A percentile compares a stretch with the other conserved stretches of the same genome.
These are phyloP conservation scores for Bacidia gigantensis DNA, from an alignment of 495 filamentous ascomycete genomes.

Conservation along the genomic window DNA sequence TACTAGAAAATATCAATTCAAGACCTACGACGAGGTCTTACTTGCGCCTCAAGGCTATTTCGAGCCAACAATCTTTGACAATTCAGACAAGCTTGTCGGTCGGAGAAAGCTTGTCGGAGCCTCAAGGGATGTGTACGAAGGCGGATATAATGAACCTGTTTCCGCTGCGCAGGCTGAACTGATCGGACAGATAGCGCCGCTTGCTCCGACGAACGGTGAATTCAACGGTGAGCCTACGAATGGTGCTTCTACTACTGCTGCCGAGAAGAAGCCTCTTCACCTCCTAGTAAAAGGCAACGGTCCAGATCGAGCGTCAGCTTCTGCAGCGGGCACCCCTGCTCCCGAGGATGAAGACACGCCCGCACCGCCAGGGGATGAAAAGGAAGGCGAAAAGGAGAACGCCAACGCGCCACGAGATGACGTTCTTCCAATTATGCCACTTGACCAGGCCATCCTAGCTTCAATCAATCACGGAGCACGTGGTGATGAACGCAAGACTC, in stretches of 20 bases:
- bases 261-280: slow-evolving; percentile 18
- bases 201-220: slow-evolving; percentile 1
- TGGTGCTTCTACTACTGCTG: slow-evolving; percentile 10
- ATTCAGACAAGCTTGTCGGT: slow-evolving; percentile 59
- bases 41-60: slow-evolving; percentile 85
- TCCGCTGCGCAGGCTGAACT: slow-evolving; percentile 78
- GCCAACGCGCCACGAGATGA: slow-evolving; percentile 58
- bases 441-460: slow-evolving; percentile 81
- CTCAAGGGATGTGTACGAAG: slow-evolving; percentile 88
- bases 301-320: slow-evolving; percentile 61
- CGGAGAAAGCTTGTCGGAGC: slow-evolving; percentile 66
- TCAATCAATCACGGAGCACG: slow-evolving; percentile 75
- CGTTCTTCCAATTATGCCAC: slow-evolving; percentile 63
- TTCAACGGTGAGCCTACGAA: slow-evolving; percentile 10
- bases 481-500: slow-evolving; percentile 80
- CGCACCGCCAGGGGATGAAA: slow-evolving; percentile 37
- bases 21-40: slow-evolving; percentile 86
- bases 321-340: slow-evolving; percentile 71
- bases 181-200: slow-evolving; percentile 50
- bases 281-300: slow-evolving; percentile 39
- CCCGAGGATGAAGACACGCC: slow-evolving; percentile 60
- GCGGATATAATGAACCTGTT: slow-evolving; percentile 72
- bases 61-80: slow-evolving; percentile 73
- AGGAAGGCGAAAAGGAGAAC: slow-evolving; percentile 23
- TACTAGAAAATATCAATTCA: slow-evolving; percentile 83